Base-by-base conservation (phyloP, 805 yeast genomes). In the Wickerhamomyces kurtzmanii region DNA sequence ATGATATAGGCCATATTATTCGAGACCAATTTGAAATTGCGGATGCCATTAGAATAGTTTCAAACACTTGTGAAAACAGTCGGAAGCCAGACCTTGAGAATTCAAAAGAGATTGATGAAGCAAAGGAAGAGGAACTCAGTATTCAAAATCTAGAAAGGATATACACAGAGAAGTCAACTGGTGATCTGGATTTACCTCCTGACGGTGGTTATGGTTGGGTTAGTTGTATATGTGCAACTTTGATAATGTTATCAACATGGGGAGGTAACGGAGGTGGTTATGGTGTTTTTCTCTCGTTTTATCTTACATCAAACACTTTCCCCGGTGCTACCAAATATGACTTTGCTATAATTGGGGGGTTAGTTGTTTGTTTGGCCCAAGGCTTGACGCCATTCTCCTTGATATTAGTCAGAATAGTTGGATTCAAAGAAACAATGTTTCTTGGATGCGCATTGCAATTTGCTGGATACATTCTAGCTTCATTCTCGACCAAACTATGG, bases 201-300 rank as follows among this genome's bases (percentile, higher is more conserved):
- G 87, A 79, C 47, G 77, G 74, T 24, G 85, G 85, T 3, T 65
- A 70, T 31, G 84, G 81, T 2, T 75, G 84, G 80, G 71, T 77
- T 0, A 59, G 75, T 13, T 65, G 69, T 10, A 34, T 67, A 11
- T 70, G 74, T 10, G 63, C 69, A 4, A 53, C 62, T 17, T 28
- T 71, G 4, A 53, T 72, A 22, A 71, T 72, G 47, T 66, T 73
- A 37, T 59, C 68, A 21, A 68, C 83, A 0, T 80, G 89, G 87
- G 91, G 91, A 11, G 67, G 79, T 37, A 78, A 78, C 37, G 56
- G 72, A 5, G 35, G 35, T 6, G 79, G 76, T 4, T 77, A 62
- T 43, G 78, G 84, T 17, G 65, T 80, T 5, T 76, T 73, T 38
- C 53, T 79, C 15, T 62, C 79, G 1, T 63, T 60, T 36, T 80